Conservation (phyloP, 73 alveolate species). For the Symbiodinium pilosum region DNA sequence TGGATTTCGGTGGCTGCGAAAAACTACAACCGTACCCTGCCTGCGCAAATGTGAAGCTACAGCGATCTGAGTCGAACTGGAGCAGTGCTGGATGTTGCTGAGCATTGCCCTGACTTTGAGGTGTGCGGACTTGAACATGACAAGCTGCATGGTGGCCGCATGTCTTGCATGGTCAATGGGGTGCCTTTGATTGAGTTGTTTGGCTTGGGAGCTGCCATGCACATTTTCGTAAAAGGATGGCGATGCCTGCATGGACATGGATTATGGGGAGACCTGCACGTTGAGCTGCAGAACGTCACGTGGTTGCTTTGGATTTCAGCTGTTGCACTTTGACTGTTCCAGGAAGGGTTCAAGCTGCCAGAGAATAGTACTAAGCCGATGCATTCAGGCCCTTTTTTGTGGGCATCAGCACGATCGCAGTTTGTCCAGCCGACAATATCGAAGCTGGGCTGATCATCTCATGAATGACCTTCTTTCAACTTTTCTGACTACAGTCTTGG, state of each 20-base stretch:
- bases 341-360: no score
- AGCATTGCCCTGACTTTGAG: neutral
- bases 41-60: neutral
- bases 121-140: slow-evolving; percentile 46
- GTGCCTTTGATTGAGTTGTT: neutral
- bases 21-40: slow-evolving; percentile 2
- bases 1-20: slow-evolving; percentile 81
- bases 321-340: no score
- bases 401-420: slow-evolving; percentile 43
- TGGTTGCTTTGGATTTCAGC: no score
- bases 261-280: slow-evolving; percentile 40
- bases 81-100: no score
- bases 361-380: no score
- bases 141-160: slow-evolving; percentile 73
- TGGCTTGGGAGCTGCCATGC: neutral
- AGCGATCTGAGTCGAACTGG: neutral
- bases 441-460: neutral
- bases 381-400: slow-evolving; percentile 44
- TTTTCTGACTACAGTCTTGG: neutral
- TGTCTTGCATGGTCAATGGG: neutral
- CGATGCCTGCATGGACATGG: neutral
- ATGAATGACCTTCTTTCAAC: neutral
- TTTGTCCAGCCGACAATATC: slow-evolving; percentile 52
- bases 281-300: slow-evolving; percentile 17
- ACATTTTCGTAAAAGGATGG: neutral